Percentiles rank a stretch among this genome's conserved stretches.
Conservation (phyloP, 345 rosid genomes). For the Brassica nigra region DNA sequence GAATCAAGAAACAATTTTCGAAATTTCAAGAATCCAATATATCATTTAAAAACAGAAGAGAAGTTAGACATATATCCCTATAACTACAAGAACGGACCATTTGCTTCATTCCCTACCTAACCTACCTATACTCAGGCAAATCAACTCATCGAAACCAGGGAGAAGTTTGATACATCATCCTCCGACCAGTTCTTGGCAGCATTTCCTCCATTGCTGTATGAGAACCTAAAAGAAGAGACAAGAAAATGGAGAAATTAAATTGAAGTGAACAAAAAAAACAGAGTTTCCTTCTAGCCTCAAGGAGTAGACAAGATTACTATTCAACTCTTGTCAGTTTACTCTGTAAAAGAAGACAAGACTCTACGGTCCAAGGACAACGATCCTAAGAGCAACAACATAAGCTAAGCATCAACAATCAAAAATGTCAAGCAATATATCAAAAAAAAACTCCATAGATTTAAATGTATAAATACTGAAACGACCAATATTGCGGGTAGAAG, state of each 20-base stretch:
- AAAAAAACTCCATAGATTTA: too few relatives aligned
- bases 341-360: not conserved
- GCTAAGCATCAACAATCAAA: not conserved
- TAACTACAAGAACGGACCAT: constrained; percentile 33
- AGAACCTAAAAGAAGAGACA: not conserved
- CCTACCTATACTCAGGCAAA: constrained; percentile 4
- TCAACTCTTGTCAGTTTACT: not conserved
- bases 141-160: not conserved
- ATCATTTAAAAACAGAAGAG: not conserved
- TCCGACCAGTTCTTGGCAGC: not conserved
- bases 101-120: constrained; percentile 38
- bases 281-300: not conserved
- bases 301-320: not conserved
- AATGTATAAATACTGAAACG: too few relatives aligned
- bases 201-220: not conserved
- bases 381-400: constrained; percentile 1
- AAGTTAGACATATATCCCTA: constrained; percentile 32
- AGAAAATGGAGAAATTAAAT: too few relatives aligned
- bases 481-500: constrained; percentile 6
- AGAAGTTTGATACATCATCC: not conserved
- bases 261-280: not conserved
- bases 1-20: not conserved
- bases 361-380: not conserved
- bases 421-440: too few relatives aligned
- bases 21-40: not conserved